Percentiles rank a stretch among this genome's conserved stretches.
phyloP scores from a whole-genome alignment of 345 rosid genomes.

The Capsella bursapastoris region DNA sequence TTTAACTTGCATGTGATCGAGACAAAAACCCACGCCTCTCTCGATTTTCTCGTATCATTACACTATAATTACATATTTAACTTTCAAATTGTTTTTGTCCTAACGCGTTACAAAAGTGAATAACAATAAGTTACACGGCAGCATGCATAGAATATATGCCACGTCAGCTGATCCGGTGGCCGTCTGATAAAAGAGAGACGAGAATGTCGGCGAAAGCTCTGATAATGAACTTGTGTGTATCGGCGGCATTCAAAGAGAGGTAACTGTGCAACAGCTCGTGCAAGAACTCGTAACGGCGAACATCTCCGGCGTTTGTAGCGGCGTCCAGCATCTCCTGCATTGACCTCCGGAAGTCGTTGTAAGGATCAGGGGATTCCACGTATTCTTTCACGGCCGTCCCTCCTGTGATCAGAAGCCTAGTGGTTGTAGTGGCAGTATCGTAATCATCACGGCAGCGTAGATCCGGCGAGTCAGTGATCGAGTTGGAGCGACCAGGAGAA shows the following conservation, averaged over 20 bases:
- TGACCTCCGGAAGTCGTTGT: conserved; percentile 70
- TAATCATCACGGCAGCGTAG: background rate
- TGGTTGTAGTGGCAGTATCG: conserved; percentile 22
- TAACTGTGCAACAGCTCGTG: conserved; percentile 83
- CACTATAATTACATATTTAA: conserved; percentile 35
- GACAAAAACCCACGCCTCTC: conserved; percentile 45
- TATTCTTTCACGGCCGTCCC: conserved; percentile 68
- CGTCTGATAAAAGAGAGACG: conserved; percentile 50
- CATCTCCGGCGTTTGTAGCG: conserved; percentile 48
- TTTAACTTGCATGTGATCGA: conserved; percentile 37
- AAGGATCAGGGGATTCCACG: conserved; percentile 75
- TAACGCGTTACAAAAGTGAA: conserved; percentile 9
- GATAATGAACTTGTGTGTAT: conserved; percentile 73
- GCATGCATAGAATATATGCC: background rate
- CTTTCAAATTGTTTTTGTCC: conserved; percentile 1
- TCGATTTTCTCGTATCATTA: conserved; percentile 44
- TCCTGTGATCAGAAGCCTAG: conserved; percentile 44
- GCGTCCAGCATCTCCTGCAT: conserved; percentile 96
- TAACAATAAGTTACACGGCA: background rate
- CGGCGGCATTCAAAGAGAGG: conserved; percentile 63
- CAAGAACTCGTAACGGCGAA: conserved; percentile 67
- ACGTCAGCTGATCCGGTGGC: conserved; percentile 38
- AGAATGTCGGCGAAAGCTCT: conserved; percentile 76
- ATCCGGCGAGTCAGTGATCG: conserved; percentile 70
- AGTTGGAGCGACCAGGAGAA: conserved; percentile 87